phyloP scores from a whole-genome alignment of 2,329 filamentous ascomycete genomes.

The Trichoderma sp. region DNA sequence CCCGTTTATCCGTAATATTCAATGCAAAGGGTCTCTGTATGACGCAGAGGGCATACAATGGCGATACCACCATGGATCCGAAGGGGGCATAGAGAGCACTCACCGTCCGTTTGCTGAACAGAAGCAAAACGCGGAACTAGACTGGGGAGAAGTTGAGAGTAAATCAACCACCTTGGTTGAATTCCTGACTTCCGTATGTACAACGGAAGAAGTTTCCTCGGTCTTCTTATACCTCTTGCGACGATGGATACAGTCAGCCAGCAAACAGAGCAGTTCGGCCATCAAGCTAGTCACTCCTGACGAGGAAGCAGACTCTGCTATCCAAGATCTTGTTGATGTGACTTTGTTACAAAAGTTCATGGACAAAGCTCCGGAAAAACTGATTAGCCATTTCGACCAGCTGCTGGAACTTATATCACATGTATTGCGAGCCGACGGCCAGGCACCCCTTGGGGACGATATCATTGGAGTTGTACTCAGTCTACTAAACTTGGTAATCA shows the following conservation, averaged over 20 bases:
- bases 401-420: slow-evolving; percentile 63
- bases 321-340: slow-evolving; percentile 54
- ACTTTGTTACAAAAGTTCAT: slow-evolving; percentile 66
- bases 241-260: slow-evolving; percentile 50
- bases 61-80: slow-evolving; percentile 47
- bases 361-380: slow-evolving; percentile 58
- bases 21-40: slow-evolving; percentile 50
- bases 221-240: slow-evolving; percentile 61
- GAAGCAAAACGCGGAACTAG: slow-evolving; percentile 30
- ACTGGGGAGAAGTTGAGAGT: slow-evolving; percentile 46
- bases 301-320: slow-evolving; percentile 39
- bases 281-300: slow-evolving; percentile 32
- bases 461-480: slow-evolving; percentile 55
- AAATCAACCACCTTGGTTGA: slow-evolving; percentile 50
- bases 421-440: slow-evolving; percentile 51
- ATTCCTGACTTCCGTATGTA: slow-evolving; percentile 48
- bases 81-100: slow-evolving; percentile 53
- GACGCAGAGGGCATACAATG: slow-evolving; percentile 41
- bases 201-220: slow-evolving; percentile 56
- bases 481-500: slow-evolving; percentile 59
- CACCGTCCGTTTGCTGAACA: slow-evolving; percentile 28
- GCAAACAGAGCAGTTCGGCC: slow-evolving; percentile 27
- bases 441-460: slow-evolving; percentile 45
- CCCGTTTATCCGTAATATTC: slow-evolving; percentile 52
- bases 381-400: slow-evolving; percentile 63